Conservation (phyloP, 805 yeast genomes). For the Monosporozyma siamensis region DNA sequence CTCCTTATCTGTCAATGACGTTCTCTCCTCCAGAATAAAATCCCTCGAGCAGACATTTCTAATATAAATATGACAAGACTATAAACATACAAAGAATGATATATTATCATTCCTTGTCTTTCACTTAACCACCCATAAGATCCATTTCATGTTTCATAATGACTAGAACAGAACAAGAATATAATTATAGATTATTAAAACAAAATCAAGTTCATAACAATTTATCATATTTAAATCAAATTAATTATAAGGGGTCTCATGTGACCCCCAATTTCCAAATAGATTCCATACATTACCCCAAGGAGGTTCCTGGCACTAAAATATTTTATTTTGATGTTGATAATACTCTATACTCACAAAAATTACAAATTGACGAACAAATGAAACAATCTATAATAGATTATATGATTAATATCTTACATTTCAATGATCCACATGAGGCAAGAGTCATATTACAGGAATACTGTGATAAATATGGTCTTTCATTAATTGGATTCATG, state of each 20-base stretch:
- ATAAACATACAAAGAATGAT: no score
- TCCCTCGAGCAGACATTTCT: no score
- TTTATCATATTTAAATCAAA: constrained; percentile 19
- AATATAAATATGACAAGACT: no score
- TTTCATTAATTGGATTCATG: constrained; percentile 80
- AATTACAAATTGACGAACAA: constrained; percentile 63
- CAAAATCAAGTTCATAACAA: constrained; percentile 18
- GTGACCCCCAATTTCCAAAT: constrained; percentile 15
- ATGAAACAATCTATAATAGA: constrained; percentile 79
- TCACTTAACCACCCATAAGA: background rate
- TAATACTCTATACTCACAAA: constrained; percentile 72
- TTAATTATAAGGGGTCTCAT: constrained; percentile 26
- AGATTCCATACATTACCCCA: constrained; percentile 13
- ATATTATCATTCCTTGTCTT: background rate
- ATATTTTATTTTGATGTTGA: constrained; percentile 83
- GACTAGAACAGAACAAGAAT: background rate
- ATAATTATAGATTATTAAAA: constrained; percentile 7
- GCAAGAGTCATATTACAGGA: constrained; percentile 59
- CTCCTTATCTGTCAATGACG: no score
- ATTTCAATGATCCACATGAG: constrained; percentile 47
- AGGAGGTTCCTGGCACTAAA: constrained; percentile 17
- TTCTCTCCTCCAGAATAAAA: no score
- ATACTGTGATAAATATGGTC: constrained; percentile 77
- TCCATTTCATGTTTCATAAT: background rate
- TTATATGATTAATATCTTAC: constrained; percentile 57